Conservation (phyloP, 345 rosid species). For the Cardamine occulta region DNA sequence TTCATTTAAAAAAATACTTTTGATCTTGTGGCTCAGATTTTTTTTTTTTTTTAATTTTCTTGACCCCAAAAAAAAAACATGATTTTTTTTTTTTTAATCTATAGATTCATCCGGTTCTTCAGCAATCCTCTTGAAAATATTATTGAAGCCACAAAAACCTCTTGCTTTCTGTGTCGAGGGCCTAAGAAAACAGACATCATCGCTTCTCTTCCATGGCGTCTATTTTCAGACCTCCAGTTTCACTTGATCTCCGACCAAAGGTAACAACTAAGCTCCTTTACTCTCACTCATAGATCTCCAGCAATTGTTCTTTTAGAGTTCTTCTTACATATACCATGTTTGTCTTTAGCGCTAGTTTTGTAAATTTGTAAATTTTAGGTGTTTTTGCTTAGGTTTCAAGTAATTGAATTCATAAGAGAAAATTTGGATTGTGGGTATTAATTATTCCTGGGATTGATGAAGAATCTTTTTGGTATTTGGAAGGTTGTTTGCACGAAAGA, state of each 20-base stretch:
- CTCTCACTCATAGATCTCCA: neutral
- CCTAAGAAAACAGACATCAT: conserved; percentile 9
- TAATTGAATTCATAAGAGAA: neutral
- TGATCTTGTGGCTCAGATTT: conserved; percentile 27
- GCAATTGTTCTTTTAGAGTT: neutral
- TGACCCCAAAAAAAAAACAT: neutral
- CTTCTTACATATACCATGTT: neutral
- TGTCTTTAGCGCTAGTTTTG: too few relatives aligned
- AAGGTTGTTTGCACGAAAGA: conserved; percentile 32
- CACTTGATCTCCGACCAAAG: conserved; percentile 54
- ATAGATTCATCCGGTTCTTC: too few relatives aligned
- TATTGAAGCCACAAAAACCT: neutral
- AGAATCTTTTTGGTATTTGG: conserved; percentile 15
- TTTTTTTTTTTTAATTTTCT: neutral
- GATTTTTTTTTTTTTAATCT: too few relatives aligned
- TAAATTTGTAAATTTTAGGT: neutral
- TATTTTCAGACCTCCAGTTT: conserved; percentile 53
- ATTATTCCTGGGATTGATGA: neutral
- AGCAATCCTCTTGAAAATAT: too few relatives aligned
- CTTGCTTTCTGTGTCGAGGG: conserved; percentile 7
- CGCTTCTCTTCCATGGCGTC: conserved; percentile 63
- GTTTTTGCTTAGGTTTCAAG: neutral
- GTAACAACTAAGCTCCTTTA: conserved; percentile 39
- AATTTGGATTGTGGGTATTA: neutral
- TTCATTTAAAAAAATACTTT: neutral